Percentiles rank a stretch among this genome's conserved stretches.
Conservation (phyloP, 139 green algal species). For the Choricystis sp. region DNA sequence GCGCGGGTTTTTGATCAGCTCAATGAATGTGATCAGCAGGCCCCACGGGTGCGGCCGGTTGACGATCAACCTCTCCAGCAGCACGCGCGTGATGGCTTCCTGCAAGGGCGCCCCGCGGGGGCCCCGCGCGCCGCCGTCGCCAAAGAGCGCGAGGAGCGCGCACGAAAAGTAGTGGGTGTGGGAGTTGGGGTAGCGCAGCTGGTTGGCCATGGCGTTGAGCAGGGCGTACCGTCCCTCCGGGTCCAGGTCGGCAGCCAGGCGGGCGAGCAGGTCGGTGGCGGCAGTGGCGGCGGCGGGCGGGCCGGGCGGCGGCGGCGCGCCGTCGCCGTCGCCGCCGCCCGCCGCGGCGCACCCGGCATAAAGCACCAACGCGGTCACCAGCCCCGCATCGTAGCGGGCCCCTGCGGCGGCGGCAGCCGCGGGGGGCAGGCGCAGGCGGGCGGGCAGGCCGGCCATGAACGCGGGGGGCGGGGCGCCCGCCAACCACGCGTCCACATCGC, state of each 20-base stretch:
- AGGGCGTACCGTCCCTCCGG: constrained; percentile 85
- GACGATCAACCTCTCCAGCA: constrained; percentile 97
- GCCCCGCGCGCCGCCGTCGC: constrained; percentile 8
- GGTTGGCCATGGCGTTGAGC: constrained; percentile 93
- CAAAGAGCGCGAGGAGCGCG: constrained; percentile 84
- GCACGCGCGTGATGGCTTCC: constrained; percentile 93
- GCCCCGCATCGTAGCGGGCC: constrained; percentile 59
- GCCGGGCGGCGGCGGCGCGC: constrained; percentile 2
- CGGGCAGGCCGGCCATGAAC: constrained; percentile 27
- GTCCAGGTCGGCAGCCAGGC: constrained; percentile 64
- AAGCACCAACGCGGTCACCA: constrained; percentile 84
- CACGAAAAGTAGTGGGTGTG: constrained; percentile 99
- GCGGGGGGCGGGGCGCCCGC: not conserved
- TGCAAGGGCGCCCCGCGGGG: constrained; percentile 36
- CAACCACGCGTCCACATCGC: constrained; percentile 51
- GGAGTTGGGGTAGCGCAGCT: constrained; percentile 95
- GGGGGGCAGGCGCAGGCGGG: constrained; percentile 31
- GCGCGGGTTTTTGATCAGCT: constrained; percentile 98
- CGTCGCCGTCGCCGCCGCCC: constrained; percentile 4
- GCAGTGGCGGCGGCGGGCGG: constrained; percentile 23
- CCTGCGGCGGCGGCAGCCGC: constrained; percentile 6
- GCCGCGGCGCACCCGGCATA: constrained; percentile 62
- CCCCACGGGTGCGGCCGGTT: constrained; percentile 85
- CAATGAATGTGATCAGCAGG: constrained; percentile 98
- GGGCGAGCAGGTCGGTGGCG: constrained; percentile 63